Evolutionary conservation across 768 basidiomycete genomes (phyloP).

Genomic region (Lanmaoa rubissima): DNA sequence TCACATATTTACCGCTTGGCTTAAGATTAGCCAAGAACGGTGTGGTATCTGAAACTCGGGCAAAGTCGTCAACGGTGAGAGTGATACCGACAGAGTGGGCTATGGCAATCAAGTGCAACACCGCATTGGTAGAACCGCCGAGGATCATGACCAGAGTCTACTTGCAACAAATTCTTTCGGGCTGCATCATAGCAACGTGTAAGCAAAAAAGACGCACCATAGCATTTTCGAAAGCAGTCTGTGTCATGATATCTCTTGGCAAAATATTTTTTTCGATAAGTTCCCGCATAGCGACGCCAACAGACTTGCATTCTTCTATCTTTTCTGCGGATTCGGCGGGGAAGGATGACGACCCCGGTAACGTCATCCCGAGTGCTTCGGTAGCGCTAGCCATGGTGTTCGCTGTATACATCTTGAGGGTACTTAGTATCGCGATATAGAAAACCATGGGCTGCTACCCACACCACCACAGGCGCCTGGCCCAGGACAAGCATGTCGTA

Average conservation of each 20-base stretch:
- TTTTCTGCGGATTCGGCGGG: slow-evolving; percentile 94
- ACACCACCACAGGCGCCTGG: slow-evolving; percentile 98
- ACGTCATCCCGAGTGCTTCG: slow-evolving; percentile 93
- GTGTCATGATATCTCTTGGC: slow-evolving; percentile 96
- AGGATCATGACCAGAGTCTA: slow-evolving; percentile 95
- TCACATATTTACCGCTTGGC: slow-evolving; percentile 97
- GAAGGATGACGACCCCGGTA: slow-evolving; percentile 96
- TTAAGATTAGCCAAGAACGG: slow-evolving; percentile 97
- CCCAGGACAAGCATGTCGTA: slow-evolving; percentile 95
- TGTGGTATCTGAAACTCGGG: slow-evolving; percentile 83
- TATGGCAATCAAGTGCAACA: slow-evolving; percentile 94
- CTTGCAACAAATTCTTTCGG: slow-evolving; percentile 1
- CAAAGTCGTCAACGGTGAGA: slow-evolving; percentile 90
- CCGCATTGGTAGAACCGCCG: slow-evolving; percentile 97
- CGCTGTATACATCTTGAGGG: slow-evolving; percentile 87
- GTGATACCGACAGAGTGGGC: slow-evolving; percentile 93
- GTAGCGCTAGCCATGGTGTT: slow-evolving; percentile 98
- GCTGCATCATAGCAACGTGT: slow-evolving; percentile 7
- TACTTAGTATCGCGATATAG: slow-evolving; percentile 4
- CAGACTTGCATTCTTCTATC: slow-evolving; percentile 71
- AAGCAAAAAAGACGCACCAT: slow-evolving; percentile 55
- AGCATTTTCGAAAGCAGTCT: slow-evolving; percentile 95
- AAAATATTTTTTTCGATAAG: slow-evolving; percentile 89
- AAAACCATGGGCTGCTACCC: slow-evolving; percentile 34
- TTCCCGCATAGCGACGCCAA: slow-evolving; percentile 82